Percentiles rank a stretch among this genome's conserved stretches.
Evolutionary conservation across 805 yeast species (phyloP).

Genomic region (Candida anglica): DNA sequence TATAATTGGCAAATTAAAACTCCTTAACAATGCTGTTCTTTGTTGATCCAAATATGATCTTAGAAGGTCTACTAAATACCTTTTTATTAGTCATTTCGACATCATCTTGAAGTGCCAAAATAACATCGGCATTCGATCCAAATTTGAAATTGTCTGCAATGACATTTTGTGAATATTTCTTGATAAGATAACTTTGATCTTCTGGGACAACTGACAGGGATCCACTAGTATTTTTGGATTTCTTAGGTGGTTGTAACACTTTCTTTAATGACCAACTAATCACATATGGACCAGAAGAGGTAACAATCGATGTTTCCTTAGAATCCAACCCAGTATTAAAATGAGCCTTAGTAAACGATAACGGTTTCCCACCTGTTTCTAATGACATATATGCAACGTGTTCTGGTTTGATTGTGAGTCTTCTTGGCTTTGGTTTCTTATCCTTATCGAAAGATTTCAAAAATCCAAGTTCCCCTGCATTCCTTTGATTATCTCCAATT

Average conservation of each 20-base stretch:
- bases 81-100: constrained; percentile 65
- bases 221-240: background rate
- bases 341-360: constrained; percentile 66
- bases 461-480: constrained; percentile 62
- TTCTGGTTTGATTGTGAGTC: constrained; percentile 66
- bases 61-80: constrained; percentile 54
- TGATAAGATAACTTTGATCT: constrained; percentile 54
- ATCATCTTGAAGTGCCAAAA: constrained; percentile 72
- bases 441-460: constrained; percentile 59
- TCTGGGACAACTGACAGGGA: constrained; percentile 3
- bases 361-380: constrained; percentile 42
- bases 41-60: constrained; percentile 1
- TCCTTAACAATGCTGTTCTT: constrained; percentile 2
- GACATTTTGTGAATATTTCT: constrained; percentile 55
- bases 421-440: constrained; percentile 64
- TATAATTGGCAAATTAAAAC: background rate
- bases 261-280: constrained; percentile 74
- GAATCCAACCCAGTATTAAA: constrained; percentile 69
- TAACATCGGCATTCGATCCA: constrained; percentile 66
- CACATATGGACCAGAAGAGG: constrained; percentile 80
- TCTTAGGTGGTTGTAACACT: constrained; percentile 48
- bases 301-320: constrained; percentile 66
- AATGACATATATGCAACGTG: constrained; percentile 58
- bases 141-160: constrained; percentile 77
- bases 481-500: constrained; percentile 54